Base-by-base conservation (phyloP, 2,329 filamentous ascomycete genomes). In the Alternaria alternata region DNA sequence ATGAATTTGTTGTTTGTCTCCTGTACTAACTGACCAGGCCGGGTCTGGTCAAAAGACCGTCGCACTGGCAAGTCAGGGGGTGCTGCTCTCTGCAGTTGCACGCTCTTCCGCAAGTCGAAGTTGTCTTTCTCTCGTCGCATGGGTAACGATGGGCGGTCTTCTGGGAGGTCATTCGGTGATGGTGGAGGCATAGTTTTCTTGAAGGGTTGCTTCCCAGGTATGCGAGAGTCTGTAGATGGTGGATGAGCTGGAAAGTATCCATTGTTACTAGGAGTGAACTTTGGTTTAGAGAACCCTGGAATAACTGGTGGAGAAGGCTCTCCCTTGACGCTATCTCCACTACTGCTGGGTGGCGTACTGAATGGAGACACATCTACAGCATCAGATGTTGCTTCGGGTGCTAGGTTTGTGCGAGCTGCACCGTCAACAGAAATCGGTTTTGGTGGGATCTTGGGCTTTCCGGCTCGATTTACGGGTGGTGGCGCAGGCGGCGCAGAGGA, bases 341-440 rank as follows among this genome's bases (percentile, higher is more conserved):
- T 93, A 67, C 88, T 94, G 67, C 88, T 89, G 0, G 94, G 93
- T 18, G 93, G 93, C 36, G 93, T 97, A 71, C 85, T 93, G 74
- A 97, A 97, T 0, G 94, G 94, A 1, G 94, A 97, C 0, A 88
- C 72, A 51, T 81, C 79, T 32, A 82, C 81, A 42, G 85, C 82
- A 3, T 76, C 73, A 5, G 64, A 61, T 74, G 71, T 82, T 80
- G 62, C 82, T 76, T 72, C 79, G 44, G 74, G 81, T 34, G 70
- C 81, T 34, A 78, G 57, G 14, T 67, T 70, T 7, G 65, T 43
- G 24, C 68, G 73, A 5, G 63, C 51, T 30, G 64, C 30, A 6
- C 64, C 57, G 18, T 77, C 74, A 6, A 70, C 62, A 4, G 77
- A 70, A 34, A 75, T 72, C 4, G 74, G 67, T 51, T 87, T 87